These are phyloP conservation scores for Fagus sylvatica DNA, from an alignment of 306 rosid species.

Conservation along the genomic window DNA sequence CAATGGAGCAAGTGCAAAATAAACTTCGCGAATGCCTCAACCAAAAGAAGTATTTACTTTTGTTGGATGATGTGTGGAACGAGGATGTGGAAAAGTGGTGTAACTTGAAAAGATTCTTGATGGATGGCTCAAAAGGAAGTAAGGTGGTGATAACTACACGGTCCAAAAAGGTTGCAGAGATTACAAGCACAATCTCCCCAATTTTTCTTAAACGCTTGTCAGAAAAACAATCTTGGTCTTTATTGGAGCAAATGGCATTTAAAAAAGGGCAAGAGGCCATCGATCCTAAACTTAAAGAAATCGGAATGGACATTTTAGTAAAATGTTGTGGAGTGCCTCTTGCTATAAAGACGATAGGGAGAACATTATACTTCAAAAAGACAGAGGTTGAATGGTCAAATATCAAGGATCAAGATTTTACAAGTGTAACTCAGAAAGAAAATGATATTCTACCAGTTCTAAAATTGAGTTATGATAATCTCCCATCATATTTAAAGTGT, in stretches of 20 bases:
- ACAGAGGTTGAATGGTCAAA: neutral
- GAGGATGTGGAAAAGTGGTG: neutral
- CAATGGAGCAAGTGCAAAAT: too few relatives aligned
- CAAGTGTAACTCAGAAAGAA: neutral
- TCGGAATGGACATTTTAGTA: neutral
- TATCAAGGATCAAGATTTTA: neutral
- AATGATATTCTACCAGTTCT: neutral
- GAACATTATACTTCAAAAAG: neutral
- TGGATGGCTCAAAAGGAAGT: neutral
- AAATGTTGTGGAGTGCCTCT: slow-evolving; percentile 1
- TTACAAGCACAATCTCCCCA: neutral
- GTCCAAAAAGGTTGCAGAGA: neutral
- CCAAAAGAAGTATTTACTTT: neutral
- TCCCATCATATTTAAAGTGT: neutral
- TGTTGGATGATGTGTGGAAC: neutral
- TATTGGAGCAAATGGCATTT: too few relatives aligned
- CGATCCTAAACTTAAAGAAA: neutral
- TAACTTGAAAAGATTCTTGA: neutral
- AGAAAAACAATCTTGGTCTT: neutral
- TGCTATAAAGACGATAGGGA: neutral
- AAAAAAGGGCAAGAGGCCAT: neutral
- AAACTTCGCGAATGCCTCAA: neutral
- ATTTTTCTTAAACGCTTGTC: neutral
- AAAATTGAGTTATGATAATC: neutral
- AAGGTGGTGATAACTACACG: slow-evolving; percentile 2